Conservation (phyloP, 2,329 filamentous ascomycete species). For the Ploettnerulaceae sp. region DNA sequence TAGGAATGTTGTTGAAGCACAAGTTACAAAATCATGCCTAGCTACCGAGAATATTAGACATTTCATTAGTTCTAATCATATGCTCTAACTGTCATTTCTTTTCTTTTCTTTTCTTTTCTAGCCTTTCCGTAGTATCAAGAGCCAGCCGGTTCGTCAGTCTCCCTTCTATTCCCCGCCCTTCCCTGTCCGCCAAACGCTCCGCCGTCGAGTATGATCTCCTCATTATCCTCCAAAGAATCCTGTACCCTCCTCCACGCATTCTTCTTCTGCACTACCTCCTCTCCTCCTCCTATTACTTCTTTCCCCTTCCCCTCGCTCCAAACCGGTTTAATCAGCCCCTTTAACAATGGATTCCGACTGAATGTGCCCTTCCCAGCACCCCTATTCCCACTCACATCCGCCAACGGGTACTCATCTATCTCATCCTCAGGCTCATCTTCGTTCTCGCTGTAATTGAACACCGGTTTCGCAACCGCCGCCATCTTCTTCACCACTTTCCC, state of each 20-base stretch:
- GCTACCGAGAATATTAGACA: too few species aligned
- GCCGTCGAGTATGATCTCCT: slow-evolving; percentile 38
- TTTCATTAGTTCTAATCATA: too few species aligned
- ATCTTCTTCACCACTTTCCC: slow-evolving; percentile 48
- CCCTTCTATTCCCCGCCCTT: slow-evolving; percentile 13
- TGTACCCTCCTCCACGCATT: slow-evolving; percentile 39
- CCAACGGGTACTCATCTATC: slow-evolving; percentile 16
- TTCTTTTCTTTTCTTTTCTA: not conserved
- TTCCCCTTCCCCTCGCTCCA: slow-evolving; percentile 33
- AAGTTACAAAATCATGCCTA: too few species aligned
- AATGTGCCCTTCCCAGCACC: slow-evolving; percentile 31
- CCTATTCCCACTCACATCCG: slow-evolving; percentile 14
- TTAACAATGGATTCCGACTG: slow-evolving; percentile 35
- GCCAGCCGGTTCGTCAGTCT: slow-evolving; percentile 25
- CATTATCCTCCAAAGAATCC: slow-evolving; percentile 39
- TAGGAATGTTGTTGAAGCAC: too few species aligned
- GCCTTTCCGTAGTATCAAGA: not conserved
- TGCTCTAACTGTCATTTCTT: too few species aligned
- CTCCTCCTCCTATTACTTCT: slow-evolving; percentile 25
- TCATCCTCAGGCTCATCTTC: slow-evolving; percentile 29
- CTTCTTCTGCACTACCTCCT: slow-evolving; percentile 24
- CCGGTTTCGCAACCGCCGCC: slow-evolving; percentile 28
- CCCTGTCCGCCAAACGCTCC: slow-evolving; percentile 30
- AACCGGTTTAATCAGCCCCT: slow-evolving; percentile 34
- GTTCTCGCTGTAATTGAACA: slow-evolving; percentile 21